Evolutionary conservation across 2,329 filamentous ascomycete genomes (phyloP), one percentile per base, ranked within the genome.

Genomic region (Tolypocladium paradoxum): DNA sequence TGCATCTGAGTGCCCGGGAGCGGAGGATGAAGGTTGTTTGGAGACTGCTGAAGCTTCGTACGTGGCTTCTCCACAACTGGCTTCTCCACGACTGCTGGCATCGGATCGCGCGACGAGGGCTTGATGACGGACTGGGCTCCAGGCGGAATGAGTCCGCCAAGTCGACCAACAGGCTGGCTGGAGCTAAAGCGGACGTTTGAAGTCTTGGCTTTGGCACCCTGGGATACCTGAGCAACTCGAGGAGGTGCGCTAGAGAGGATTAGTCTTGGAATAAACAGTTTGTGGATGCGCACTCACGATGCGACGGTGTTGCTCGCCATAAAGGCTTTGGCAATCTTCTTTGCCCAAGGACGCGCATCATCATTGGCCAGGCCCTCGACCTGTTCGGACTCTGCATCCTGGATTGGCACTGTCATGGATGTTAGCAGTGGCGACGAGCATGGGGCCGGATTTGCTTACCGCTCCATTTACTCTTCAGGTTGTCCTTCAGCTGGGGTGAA

Each of bases 331-430:
- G 58, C 43, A 16, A 54, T 29, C 33, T 55, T 48, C 18, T 52
- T 59, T 1, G 61, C 61, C 57, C 58, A 63, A 14, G 60, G 62
- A 4, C 62, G 56, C 11, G 53, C 50, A 16, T 61, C 57, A 4
- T 52, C 56, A n/a, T 56, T 22, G 8, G 51, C 45, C 0, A 64
- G 56, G 18, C 62, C 62, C 34, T 61, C 38, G 48, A 62, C 57
- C 46, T 61, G 56, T 14, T 55, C 51, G 2, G 61, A 55, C 27
- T 64, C 62, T 22, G 59, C 58, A 22, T 64, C 62, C 3, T 54
- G 24, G 14, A 63, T 57, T 18, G 52, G 29, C 3, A 54, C 62
- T 64, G 37, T 27, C 3, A 16, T 6, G 33, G 3, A 22, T 16
- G 45, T 58, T 24, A 57, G 50, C 16, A 18, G 6, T 34, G 24